These are phyloP conservation scores for Athelia sp. DNA, from an alignment of 1,284 basidiomycete genomes.

Conservation along the genomic window DNA sequence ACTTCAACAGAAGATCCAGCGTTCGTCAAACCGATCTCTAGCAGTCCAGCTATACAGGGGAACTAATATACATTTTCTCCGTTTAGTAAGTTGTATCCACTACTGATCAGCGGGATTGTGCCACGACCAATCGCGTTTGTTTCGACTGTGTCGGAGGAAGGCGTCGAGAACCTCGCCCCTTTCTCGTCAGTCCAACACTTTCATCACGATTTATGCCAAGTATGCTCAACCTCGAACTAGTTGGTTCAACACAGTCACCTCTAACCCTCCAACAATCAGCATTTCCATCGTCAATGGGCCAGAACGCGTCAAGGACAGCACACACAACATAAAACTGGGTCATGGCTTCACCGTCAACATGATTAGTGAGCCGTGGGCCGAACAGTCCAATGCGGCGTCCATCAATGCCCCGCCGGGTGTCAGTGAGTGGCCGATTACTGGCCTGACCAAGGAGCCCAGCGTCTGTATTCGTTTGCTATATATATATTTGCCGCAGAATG, in stretches of 20 bases:
- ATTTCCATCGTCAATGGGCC: conserved; percentile 36
- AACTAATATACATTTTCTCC: not conserved
- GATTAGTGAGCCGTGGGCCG: conserved; percentile 66
- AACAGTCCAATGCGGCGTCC: conserved; percentile 57
- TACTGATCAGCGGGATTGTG: conserved; percentile 54
- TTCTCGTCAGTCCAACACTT: conserved; percentile 44
- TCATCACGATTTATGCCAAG: conserved; percentile 1
- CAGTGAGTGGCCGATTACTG: conserved; percentile 63
- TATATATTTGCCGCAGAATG: too few relatives aligned
- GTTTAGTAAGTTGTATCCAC: conserved; percentile 33
- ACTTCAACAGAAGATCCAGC: conserved; percentile 38
- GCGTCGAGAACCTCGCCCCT: conserved; percentile 55
- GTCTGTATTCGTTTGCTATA: conserved; percentile 32
- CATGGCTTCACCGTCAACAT: conserved; percentile 65
- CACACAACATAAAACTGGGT: conserved; percentile 51
- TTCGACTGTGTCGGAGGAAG: conserved; percentile 48
- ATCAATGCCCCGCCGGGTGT: conserved; percentile 55
- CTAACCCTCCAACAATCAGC: conserved; percentile 54
- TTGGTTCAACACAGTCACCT: conserved; percentile 45
- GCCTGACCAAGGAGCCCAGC: conserved; percentile 53
- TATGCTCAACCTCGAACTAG: conserved; percentile 17
- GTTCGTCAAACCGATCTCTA: conserved; percentile 25
- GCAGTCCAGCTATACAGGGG: not conserved
- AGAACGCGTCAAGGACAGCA: conserved; percentile 47
- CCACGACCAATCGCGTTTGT: conserved; percentile 71